Conservation (phyloP, 352 stramenopile species). For the Pythium plurisporium region DNA sequence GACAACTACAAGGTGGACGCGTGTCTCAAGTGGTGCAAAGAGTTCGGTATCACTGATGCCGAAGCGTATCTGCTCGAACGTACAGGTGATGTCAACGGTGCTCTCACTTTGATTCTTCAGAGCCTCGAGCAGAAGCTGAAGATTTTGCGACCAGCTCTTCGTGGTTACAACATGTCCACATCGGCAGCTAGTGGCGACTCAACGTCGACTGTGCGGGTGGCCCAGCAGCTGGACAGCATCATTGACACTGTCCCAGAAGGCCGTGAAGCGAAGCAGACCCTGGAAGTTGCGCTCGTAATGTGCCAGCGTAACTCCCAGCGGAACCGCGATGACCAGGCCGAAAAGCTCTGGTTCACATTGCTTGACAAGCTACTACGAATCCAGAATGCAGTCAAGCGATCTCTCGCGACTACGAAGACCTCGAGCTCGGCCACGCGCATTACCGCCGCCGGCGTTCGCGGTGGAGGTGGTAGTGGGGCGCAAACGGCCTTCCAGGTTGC, state of each 20-base stretch:
- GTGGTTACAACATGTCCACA: slow-evolving; percentile 61
- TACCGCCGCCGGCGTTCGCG: slow-evolving; percentile 44
- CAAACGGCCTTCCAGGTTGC: slow-evolving; percentile 87
- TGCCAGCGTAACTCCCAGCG: slow-evolving; percentile 91
- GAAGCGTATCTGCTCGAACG: slow-evolving; percentile 92
- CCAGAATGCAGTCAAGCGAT: slow-evolving; percentile 88
- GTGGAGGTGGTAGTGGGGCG: slow-evolving; percentile 46
- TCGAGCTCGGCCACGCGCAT: slow-evolving; percentile 38
- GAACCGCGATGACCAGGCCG: slow-evolving; percentile 85
- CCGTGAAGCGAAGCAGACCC: slow-evolving; percentile 82
- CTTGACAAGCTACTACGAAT: slow-evolving; percentile 92
- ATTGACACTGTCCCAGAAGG: slow-evolving; percentile 78
- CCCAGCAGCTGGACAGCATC: slow-evolving; percentile 73
- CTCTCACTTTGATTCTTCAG: slow-evolving; percentile 90
- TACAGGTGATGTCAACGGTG: slow-evolving; percentile 91
- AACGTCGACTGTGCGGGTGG: slow-evolving; percentile 8
- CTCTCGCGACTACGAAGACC: slow-evolving; percentile 70
- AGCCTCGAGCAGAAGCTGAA: slow-evolving; percentile 92
- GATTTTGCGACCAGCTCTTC: slow-evolving; percentile 81
- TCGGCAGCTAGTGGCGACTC: slow-evolving; percentile 23
- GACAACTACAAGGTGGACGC: slow-evolving; percentile 87
- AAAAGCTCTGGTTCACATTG: slow-evolving; percentile 94
- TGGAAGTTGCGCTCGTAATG: slow-evolving; percentile 90
- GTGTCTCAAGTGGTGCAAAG: slow-evolving; percentile 80
- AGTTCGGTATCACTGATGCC: slow-evolving; percentile 80